phyloP scores from a whole-genome alignment of 2,329 filamentous ascomycete genomes.

The Trichophyton benhamiae region DNA sequence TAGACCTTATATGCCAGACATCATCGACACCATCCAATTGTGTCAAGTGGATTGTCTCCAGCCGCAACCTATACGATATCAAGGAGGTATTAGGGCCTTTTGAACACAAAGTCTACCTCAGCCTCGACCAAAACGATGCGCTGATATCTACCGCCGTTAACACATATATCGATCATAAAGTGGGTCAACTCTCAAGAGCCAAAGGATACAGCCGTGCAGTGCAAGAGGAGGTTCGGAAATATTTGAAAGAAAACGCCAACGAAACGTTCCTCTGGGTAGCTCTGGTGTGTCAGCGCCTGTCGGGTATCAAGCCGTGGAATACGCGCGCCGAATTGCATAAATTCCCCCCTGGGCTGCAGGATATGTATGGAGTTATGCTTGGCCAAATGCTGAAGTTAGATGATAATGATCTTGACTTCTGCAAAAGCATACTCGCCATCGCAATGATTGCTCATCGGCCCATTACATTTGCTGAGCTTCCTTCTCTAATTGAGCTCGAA shows the following conservation, averaged over 20 bases:
- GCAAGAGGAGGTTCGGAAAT: background rate
- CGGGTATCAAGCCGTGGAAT: constrained; percentile 1
- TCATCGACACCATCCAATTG: constrained; percentile 11
- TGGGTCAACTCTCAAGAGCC: background rate
- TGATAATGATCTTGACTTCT: constrained; percentile 21
- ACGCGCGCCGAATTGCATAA: constrained; percentile 10
- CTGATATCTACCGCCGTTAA: background rate
- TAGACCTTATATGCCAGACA: constrained; percentile 24
- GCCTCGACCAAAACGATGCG: background rate
- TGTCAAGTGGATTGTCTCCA: constrained; percentile 36
- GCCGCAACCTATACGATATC: constrained; percentile 33
- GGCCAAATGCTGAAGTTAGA: constrained; percentile 19
- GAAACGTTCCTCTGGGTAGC: constrained; percentile 32
- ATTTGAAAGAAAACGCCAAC: constrained; percentile 12
- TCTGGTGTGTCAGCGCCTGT: constrained; percentile 23
- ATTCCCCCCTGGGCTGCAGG: constrained; percentile 14
- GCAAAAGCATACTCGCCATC: constrained; percentile 25
- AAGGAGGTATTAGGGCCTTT: constrained; percentile 19
- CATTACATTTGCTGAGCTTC: constrained; percentile 24
- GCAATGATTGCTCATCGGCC: constrained; percentile 26
- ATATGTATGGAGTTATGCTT: constrained; percentile 19
- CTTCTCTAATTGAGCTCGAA: constrained; percentile 16
- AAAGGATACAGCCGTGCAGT: background rate
- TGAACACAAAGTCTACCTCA: background rate
- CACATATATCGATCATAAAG: background rate